These are phyloP conservation scores for Fusarium newnesense DNA, from an alignment of 2,329 filamentous ascomycete genomes.

Conservation along the genomic window DNA sequence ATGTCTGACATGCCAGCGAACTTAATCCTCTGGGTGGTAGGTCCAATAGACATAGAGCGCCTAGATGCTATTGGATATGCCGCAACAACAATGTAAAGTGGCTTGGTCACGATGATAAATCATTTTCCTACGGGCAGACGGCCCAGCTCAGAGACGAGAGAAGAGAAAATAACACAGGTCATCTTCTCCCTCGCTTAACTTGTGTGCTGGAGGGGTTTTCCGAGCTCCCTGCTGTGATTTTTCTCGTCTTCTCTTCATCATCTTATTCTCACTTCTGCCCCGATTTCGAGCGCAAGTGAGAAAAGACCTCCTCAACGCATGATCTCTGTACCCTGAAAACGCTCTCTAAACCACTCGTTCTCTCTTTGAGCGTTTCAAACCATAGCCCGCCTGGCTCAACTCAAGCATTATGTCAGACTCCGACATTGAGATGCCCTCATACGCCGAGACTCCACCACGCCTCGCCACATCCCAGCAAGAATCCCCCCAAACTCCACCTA, in stretches of 20 bases:
- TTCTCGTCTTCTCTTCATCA: neutral
- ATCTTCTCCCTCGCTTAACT: neutral
- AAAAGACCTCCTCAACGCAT: accelerated
- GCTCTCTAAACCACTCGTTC: accelerated
- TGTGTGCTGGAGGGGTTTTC: accelerated
- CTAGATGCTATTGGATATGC: accelerated
- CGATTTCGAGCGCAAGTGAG: neutral
- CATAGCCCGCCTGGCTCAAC: accelerated
- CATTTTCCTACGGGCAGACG: accelerated
- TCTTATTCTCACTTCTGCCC: too few species aligned
- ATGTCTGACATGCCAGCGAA: accelerated
- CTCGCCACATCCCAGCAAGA: neutral
- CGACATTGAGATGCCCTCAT: neutral
- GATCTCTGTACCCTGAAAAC: accelerated
- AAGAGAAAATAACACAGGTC: neutral
- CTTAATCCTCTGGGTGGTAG: too few species aligned
- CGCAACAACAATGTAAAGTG: accelerated
- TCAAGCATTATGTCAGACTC: neutral
- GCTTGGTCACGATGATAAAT: neutral
- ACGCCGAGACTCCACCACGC: neutral
- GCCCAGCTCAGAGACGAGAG: accelerated
- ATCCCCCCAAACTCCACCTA: neutral
- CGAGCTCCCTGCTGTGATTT: accelerated
- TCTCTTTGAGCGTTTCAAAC: accelerated
- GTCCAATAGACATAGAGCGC: too few species aligned